A percentile compares a stretch with the other conserved stretches of the same genome.
These are phyloP conservation scores for Crithidia bombi DNA, from an alignment of 208 protist genomes.

Conservation along the genomic window DNA sequence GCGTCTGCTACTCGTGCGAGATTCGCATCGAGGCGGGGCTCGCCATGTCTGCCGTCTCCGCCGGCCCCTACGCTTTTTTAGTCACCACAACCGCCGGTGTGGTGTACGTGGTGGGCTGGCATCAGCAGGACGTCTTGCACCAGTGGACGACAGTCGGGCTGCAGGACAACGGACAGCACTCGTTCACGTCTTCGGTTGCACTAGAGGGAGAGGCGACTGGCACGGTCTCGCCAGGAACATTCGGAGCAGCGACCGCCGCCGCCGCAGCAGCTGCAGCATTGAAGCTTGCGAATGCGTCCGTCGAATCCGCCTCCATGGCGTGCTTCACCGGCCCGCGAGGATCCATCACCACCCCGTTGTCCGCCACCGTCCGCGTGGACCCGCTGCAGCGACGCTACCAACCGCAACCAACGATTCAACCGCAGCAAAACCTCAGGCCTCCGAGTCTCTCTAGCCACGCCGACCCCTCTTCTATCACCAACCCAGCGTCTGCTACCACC, in stretches of 20 bases:
- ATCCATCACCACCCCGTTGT: not conserved
- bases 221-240: not conserved
- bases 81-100: slow-evolving; percentile 67
- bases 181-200: slow-evolving; percentile 11
- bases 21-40: slow-evolving; percentile 50
- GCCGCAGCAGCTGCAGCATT: not conserved
- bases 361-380: slow-evolving; percentile 2
- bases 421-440: not conserved
- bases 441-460: not conserved
- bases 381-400: slow-evolving; percentile 31
- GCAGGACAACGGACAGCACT: slow-evolving; percentile 28
- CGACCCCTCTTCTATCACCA: not conserved
- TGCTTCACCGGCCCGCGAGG: not conserved
- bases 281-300: slow-evolving; percentile 7
- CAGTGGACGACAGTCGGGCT: slow-evolving; percentile 47
- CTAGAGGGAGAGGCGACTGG: not conserved
- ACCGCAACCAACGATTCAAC: not conserved
- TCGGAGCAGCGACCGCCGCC: not conserved
- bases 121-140: slow-evolving; percentile 48
- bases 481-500: not conserved
- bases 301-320: not conserved
- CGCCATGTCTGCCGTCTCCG: slow-evolving; percentile 36
- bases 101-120: slow-evolving; percentile 72
- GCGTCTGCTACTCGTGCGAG: slow-evolving; percentile 47
- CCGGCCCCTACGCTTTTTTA: slow-evolving; percentile 59